Conservation (phyloP, 805 yeast species). For the Yamadazyma ubonensis region DNA sequence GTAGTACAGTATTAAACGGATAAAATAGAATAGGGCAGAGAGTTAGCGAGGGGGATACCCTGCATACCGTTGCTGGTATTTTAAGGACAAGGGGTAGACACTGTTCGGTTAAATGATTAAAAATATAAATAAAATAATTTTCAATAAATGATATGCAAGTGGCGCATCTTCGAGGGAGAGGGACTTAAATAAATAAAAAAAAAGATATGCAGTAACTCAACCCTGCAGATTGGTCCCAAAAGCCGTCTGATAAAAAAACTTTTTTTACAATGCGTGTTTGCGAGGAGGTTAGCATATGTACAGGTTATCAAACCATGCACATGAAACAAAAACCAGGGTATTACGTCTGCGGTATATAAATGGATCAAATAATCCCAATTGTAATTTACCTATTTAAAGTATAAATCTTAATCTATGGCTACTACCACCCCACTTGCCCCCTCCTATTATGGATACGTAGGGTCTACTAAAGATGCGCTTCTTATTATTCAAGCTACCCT, state of each 20-base stretch:
- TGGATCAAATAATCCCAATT: constrained; percentile 1
- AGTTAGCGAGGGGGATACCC: no score
- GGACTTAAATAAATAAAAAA: no score
- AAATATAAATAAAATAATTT: no score
- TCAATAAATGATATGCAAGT: not conserved
- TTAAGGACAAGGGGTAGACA: no score
- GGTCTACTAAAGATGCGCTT: constrained; percentile 80
- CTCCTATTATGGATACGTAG: constrained; percentile 73
- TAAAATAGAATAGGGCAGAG: no score
- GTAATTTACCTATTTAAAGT: not conserved
- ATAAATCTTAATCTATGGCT: not conserved
- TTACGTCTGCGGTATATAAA: constrained; percentile 2
- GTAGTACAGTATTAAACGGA: no score
- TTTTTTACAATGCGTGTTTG: constrained; percentile 4
- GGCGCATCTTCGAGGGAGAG: constrained; percentile 1
- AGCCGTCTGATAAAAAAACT: constrained; percentile 1
- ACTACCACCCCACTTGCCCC: constrained; percentile 34
- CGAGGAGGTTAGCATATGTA: constrained; percentile 4
- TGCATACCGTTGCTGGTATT: no score
- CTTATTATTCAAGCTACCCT: constrained; percentile 77
- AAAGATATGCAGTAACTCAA: not conserved
- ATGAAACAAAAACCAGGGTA: constrained; percentile 6
- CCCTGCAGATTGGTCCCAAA: not conserved
- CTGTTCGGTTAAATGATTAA: no score
- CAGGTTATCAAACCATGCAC: constrained; percentile 5